Conservation (phyloP, 2,329 filamentous ascomycete species). For the Colletotrichum liaoningense region DNA sequence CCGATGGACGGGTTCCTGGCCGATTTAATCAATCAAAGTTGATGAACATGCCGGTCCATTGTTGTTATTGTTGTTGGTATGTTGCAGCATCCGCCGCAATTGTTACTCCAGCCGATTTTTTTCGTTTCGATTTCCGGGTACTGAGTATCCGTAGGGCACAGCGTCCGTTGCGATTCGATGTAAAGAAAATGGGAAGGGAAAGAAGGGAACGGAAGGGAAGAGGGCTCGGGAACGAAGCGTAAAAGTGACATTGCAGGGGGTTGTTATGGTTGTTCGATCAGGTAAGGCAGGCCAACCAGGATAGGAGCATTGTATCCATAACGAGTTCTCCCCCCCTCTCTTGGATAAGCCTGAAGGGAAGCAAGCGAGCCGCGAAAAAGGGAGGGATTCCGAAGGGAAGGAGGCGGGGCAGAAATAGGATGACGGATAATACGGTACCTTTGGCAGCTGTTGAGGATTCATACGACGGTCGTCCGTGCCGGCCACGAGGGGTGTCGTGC, state of each 20-base stretch:
- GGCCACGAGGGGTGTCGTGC: conserved; percentile 49
- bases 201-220: conserved; percentile 30
- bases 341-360: neutral
- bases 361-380: neutral
- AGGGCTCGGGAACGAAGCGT: conserved; percentile 21
- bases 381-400: neutral
- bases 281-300: conserved; percentile 1
- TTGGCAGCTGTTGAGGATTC: conserved; percentile 57
- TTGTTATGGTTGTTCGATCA: neutral
- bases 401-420: neutral
- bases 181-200: conserved; percentile 33
- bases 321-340: too few species aligned
- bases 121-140: too few species aligned
- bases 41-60: conserved; percentile 10
- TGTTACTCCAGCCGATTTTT: neutral
- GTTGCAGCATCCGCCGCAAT: neutral
- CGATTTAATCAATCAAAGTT: conserved; percentile 8
- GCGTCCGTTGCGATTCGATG: conserved; percentile 7
- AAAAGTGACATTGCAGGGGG: conserved; percentile 31
- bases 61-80: conserved; percentile 2
- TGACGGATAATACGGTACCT: conserved; percentile 47
- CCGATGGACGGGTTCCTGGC: neutral
- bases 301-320: too few species aligned
- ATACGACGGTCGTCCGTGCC: conserved; percentile 54
- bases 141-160: conserved; percentile 1